Evolutionary conservation across 2,329 filamentous ascomycete species (phyloP), one percentile per base, ranked within the genome.

Genomic region (Hyphodiscus sp.): DNA sequence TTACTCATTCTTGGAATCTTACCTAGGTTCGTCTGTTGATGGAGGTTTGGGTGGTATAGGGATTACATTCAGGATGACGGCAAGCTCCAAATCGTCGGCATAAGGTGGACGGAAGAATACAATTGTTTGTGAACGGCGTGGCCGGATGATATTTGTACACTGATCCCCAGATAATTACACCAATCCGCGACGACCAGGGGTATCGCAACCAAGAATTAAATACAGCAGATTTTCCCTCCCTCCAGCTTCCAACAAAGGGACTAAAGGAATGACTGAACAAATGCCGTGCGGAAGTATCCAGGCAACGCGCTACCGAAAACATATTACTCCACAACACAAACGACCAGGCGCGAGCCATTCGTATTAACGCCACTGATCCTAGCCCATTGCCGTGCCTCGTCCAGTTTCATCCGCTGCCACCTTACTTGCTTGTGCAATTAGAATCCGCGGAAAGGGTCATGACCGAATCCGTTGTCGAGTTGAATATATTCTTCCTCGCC

Each of bases 391-490:
- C 29, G 29, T 33, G 29, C 29, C 29, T 33, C 29, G 13, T 38
- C 33, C 33, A 5, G 16, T 49, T 44, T 38, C 50, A 23, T 47
- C 23, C 46, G 30, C 26, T 18, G 20, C 45, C 5, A 16, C 16
- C 18, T 16, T 30, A 20, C n/a, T 53, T 41, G 19, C 41, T 15
- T 41, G 41, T 33, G 47, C 51, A 33, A 47, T 63, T 47, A 85
- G 61, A 85, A 85, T 2, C 81, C 81, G 60, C 73, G 76, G 60
- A 85, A 85, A 1, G 82, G 82, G 57, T 86, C 81, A 20, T 83
- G 78, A 41, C 76, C 71, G 64, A 76, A 75, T 8, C 44, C 53
- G 11, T 59, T 57, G 13, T 71, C 71, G 45, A 58, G 59, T 29
- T 61, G 58, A 8, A 57, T 59, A 61, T 74, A 81, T 53, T 84